Conservation (phyloP, 352 stramenopile genomes). For the Globisporangium solare region DNA sequence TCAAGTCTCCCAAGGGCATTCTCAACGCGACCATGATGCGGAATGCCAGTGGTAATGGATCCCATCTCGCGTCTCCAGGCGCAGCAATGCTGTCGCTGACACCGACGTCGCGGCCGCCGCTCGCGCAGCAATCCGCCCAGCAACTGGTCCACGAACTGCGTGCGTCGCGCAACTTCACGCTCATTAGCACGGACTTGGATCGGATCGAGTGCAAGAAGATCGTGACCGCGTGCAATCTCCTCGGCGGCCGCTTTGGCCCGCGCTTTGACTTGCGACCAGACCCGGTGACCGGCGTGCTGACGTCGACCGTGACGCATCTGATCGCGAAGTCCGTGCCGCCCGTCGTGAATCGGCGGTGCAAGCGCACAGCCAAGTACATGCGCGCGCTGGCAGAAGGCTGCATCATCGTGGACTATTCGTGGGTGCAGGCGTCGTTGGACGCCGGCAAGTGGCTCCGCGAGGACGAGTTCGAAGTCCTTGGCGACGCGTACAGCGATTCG, state of each 20-base stretch:
- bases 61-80: neutral
- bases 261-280: conserved; percentile 70
- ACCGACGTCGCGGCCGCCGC: conserved; percentile 6
- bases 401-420: conserved; percentile 75
- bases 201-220: conserved; percentile 51
- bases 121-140: conserved; percentile 2
- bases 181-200: conserved; percentile 58
- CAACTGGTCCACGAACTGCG: conserved; percentile 9
- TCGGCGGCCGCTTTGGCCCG: conserved; percentile 67
- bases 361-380: conserved; percentile 86
- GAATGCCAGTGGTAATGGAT: conserved; percentile 1
- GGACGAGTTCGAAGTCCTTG: conserved; percentile 66
- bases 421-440: conserved; percentile 60
- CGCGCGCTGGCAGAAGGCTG: conserved; percentile 64
- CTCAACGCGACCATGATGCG: conserved; percentile 14
- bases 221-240: conserved; percentile 43
- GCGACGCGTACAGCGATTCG: conserved; percentile 76
- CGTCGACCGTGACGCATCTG: conserved; percentile 67
- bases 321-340: conserved; percentile 59
- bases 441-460: conserved; percentile 66
- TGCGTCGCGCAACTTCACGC: conserved; percentile 29
- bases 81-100: conserved; percentile 7
- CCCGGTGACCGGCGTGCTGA: conserved; percentile 26
- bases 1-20: conserved; percentile 10
- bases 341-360: conserved; percentile 40